Evolutionary conservation across 192 early-diverging fungal genomes (phyloP).

Genomic region (Gonapodya sp.): DNA sequence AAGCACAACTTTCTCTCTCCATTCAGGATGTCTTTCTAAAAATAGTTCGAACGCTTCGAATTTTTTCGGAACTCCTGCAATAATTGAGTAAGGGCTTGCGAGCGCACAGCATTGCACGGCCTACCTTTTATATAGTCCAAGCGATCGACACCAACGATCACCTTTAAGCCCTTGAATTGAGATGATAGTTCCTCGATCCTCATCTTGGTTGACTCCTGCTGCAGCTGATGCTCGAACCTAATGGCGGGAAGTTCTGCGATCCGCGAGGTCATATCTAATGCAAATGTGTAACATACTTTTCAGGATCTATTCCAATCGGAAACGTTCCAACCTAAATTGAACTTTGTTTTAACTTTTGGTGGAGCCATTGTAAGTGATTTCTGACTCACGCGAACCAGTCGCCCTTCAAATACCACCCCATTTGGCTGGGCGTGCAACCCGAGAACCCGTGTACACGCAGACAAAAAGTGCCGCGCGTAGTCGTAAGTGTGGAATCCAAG

Average conservation of each 20-base stretch:
- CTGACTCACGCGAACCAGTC: conserved; percentile 41
- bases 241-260: too few relatives aligned
- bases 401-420: conserved; percentile 83
- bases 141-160: conserved; percentile 96
- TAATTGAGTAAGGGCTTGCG: neutral
- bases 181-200: conserved; percentile 70
- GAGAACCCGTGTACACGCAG: conserved; percentile 91
- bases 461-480: conserved; percentile 77
- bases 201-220: conserved; percentile 48
- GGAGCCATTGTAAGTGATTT: too few relatives aligned
- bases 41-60: conserved; percentile 93
- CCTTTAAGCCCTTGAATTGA: conserved; percentile 73
- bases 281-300: conserved; percentile 37
- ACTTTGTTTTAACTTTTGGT: neutral
- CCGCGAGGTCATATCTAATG: too few relatives aligned
- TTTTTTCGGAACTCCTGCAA: conserved; percentile 78
- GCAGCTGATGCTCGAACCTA: conserved; percentile 62
- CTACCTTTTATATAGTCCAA: conserved; percentile 98
- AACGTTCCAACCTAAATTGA: conserved; percentile 83
- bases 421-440: conserved; percentile 90
- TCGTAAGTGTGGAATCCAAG: conserved; percentile 78
- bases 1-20: conserved; percentile 66
- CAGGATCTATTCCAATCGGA: conserved; percentile 98
- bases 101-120: neutral
- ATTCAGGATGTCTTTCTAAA: conserved; percentile 77